Percentiles rank a stretch among this genome's conserved stretches.
Evolutionary conservation across 306 rosid genomes (phyloP).

Genomic region (Trifolium fragiferum): DNA sequence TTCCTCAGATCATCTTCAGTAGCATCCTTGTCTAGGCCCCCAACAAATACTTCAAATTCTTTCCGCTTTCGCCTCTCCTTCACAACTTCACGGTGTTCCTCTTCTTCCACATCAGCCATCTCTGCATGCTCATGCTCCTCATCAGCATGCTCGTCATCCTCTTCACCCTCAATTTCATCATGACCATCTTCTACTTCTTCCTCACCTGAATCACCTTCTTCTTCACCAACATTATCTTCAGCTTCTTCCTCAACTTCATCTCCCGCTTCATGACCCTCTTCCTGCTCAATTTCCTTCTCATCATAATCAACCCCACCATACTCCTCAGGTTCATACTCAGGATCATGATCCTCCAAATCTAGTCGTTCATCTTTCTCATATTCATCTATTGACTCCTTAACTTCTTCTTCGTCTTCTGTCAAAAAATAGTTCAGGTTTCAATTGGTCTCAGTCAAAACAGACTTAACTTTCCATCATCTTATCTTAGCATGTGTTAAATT

Average conservation of each 20-base stretch:
- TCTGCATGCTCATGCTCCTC: slow-evolving; percentile 64
- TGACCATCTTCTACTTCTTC: slow-evolving; percentile 81
- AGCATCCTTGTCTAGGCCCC: slow-evolving; percentile 95
- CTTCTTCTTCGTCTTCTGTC: slow-evolving; percentile 86
- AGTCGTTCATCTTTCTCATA: slow-evolving; percentile 87
- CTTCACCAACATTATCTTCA: slow-evolving; percentile 76
- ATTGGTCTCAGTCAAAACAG: slow-evolving; percentile 49
- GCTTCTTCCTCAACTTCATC: slow-evolving; percentile 78
- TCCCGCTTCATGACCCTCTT: slow-evolving; percentile 67
- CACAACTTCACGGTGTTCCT: slow-evolving; percentile 85
- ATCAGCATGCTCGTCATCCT: slow-evolving; percentile 68
- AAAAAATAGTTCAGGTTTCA: slow-evolving; percentile 46
- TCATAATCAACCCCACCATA: slow-evolving; percentile 88
- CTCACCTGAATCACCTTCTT: slow-evolving; percentile 78
- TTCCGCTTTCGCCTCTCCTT: slow-evolving; percentile 93
- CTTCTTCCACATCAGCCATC: slow-evolving; percentile 74
- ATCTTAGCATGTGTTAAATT: slow-evolving; percentile 25
- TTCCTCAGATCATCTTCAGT: slow-evolving; percentile 85
- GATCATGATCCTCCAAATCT: slow-evolving; percentile 96
- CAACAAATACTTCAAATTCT: slow-evolving; percentile 97
- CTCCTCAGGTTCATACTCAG: slow-evolving; percentile 89
- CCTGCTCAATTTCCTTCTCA: slow-evolving; percentile 92
- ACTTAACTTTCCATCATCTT: slow-evolving; percentile 43
- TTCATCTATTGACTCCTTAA: slow-evolving; percentile 78
- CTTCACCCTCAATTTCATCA: slow-evolving; percentile 82